Evolutionary conservation across 1,284 basidiomycete species (phyloP), one percentile per base, ranked within the genome.

Genomic region (Earliella scabrosa): DNA sequence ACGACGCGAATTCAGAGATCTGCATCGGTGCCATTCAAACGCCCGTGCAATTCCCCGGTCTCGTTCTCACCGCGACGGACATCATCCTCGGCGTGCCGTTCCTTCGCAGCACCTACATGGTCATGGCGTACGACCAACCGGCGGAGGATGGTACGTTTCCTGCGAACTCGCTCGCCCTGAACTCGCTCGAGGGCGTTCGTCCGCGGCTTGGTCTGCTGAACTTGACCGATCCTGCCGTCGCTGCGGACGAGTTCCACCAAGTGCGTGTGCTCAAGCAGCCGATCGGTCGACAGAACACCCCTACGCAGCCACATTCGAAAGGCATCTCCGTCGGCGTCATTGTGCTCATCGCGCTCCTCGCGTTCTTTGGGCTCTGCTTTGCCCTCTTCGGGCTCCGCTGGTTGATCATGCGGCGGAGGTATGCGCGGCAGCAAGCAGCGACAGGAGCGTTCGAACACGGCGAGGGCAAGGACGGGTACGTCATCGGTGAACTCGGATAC

Each of bases 41-140:
- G 18, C 62, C 66, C 8, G 61, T 71, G 0, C 59, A 60, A 7
- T 66, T 75, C 2, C 24, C 52, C 7, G 57, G 63, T 13, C 27
- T 51, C 23, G 18, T 44, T 18, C 71, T 82, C 26, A 81, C 80
- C 0, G 29, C 45, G 40, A 51, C 56, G 23, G 88, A 90, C 67
- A 83, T 90, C 72, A 77, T 88, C 51, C 82, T 90, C 40, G 90
- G 89, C 26, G 85, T 90, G 0, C 85, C 89, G 0, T 92, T 91
- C 68, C 74, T 92, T 63, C 80, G 88, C 10, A 90, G 84, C 64
- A 79, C 82, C 4, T 92, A 91, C 68, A 84, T 82, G 20, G 88
- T 90, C 58, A 80, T 90, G 79, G 85, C 85, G 0, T 89, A 86
- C 67, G 76, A 81, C 46, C 58, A 66, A 0, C 85, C 85, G 2